phyloP scores from a whole-genome alignment of 106 monocot genomes.

The Dioscorea zingiberensis region DNA sequence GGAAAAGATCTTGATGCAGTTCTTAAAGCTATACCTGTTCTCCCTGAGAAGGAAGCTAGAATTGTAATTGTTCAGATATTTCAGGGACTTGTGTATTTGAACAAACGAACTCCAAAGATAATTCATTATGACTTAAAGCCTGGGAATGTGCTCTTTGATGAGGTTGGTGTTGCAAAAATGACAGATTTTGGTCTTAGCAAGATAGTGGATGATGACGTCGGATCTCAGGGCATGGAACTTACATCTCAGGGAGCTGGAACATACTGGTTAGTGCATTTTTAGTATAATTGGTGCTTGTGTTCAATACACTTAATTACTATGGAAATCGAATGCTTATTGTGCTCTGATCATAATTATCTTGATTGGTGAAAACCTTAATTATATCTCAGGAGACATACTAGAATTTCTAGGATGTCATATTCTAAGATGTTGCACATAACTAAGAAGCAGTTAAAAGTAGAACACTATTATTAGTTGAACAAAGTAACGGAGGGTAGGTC shows the following conservation, averaged over 20 bases:
- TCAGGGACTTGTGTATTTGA: constrained; percentile 92
- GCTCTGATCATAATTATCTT: too few relatives aligned
- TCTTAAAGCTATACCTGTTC: constrained; percentile 82
- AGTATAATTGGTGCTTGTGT: too few relatives aligned
- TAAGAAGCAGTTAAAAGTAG: too few relatives aligned
- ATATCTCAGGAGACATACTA: too few relatives aligned
- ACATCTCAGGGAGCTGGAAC: constrained; percentile 99
- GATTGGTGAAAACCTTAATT: too few relatives aligned
- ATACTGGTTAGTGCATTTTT: constrained; percentile 59
- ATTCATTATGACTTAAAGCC: constrained; percentile 99
- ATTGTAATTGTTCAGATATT: constrained; percentile 98
- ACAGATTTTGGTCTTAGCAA: constrained; percentile 99
- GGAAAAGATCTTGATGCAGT: constrained; percentile 98
- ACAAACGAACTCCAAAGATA: constrained; percentile 86
- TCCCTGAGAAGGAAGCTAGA: constrained; percentile 92
- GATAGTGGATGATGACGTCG: constrained; percentile 92
- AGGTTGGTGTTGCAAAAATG: constrained; percentile 83
- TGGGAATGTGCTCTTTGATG: constrained; percentile 98
- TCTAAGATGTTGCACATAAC: too few relatives aligned
- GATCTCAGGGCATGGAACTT: constrained; percentile 97
- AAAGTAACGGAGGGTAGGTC: too few relatives aligned
- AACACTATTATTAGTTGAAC: too few relatives aligned
- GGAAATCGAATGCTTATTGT: too few relatives aligned
- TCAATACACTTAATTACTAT: too few relatives aligned
- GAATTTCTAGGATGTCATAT: too few relatives aligned